A percentile compares a stretch with the other conserved stretches of the same genome.
These are phyloP conservation scores for Gossypium lobatum DNA, from an alignment of 441 rosid species.

Conservation along the genomic window DNA sequence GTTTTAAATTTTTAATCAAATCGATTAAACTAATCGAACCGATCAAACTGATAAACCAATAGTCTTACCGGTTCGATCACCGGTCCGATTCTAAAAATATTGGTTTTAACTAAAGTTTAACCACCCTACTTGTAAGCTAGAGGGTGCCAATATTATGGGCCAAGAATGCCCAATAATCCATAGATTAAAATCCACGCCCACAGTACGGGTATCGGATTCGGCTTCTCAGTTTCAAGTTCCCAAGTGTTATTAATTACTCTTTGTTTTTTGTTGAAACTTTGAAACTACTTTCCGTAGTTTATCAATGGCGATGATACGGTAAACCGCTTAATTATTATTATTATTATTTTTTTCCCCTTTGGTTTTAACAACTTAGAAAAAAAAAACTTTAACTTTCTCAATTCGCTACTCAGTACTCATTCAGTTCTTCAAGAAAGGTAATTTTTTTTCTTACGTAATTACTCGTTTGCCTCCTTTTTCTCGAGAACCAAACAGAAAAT, in stretches of 20 bases:
- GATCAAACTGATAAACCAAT: no score
- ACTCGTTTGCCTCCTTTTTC: constrained; percentile 1
- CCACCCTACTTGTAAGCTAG: no score
- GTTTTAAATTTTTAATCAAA: no score
- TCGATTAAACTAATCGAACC: no score
- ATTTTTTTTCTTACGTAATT: background rate
- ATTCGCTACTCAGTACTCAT: background rate
- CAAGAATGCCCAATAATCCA: no score
- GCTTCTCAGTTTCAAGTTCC: background rate
- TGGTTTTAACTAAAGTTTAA: no score
- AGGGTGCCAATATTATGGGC: no score
- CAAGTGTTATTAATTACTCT: background rate
- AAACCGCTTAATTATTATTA: constrained; percentile 3
- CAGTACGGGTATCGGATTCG: background rate
- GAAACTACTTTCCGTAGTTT: background rate
- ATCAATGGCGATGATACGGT: background rate
- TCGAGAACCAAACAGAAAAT: background rate
- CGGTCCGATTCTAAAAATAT: no score
- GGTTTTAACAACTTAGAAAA: no score
- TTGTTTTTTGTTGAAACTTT: background rate
- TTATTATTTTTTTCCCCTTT: background rate
- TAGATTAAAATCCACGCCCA: background rate
- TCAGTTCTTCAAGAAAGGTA: background rate
- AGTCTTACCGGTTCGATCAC: no score
- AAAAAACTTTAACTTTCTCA: background rate